phyloP scores from a whole-genome alignment of 1,284 basidiomycete genomes.

The Cerioporus squamosus region DNA sequence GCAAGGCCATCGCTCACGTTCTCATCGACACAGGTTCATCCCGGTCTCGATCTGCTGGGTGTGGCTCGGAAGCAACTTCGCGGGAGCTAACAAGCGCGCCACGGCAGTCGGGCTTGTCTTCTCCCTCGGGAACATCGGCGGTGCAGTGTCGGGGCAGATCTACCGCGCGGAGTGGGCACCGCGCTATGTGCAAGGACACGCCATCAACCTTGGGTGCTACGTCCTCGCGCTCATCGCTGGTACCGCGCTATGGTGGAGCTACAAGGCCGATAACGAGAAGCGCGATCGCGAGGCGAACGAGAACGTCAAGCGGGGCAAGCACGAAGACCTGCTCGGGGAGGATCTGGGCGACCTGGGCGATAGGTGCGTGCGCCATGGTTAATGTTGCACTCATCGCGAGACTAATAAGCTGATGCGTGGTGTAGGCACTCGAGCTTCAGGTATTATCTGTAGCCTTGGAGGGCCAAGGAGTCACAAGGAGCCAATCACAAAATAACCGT shows the following conservation, averaged over 20 bases:
- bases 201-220: conserved; percentile 36
- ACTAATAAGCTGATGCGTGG: neutral
- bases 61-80: conserved; percentile 35
- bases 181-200: conserved; percentile 37
- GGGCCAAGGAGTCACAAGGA: no score
- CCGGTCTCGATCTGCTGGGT: conserved; percentile 37
- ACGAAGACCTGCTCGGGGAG: conserved; percentile 30
- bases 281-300: conserved; percentile 27
- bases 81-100: conserved; percentile 36
- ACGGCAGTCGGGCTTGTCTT: conserved; percentile 35
- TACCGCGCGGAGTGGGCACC: conserved; percentile 38
- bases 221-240: conserved; percentile 31
- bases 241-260: conserved; percentile 32
- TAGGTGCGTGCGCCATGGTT: conserved; percentile 25
- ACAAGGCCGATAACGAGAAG: conserved; percentile 29
- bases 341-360: conserved; percentile 36
- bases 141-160: conserved; percentile 34
- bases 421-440: conserved; percentile 34
- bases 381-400: neutral
- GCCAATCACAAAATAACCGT: no score
- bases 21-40: conserved; percentile 30
- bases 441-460: conserved; percentile 26
- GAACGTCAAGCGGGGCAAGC: conserved; percentile 12
- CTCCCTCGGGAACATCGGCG: conserved; percentile 36
- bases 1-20: neutral